Evolutionary conservation across 2,329 filamentous ascomycete species (phyloP).

Genomic region (Colletotrichum simmondsii): DNA sequence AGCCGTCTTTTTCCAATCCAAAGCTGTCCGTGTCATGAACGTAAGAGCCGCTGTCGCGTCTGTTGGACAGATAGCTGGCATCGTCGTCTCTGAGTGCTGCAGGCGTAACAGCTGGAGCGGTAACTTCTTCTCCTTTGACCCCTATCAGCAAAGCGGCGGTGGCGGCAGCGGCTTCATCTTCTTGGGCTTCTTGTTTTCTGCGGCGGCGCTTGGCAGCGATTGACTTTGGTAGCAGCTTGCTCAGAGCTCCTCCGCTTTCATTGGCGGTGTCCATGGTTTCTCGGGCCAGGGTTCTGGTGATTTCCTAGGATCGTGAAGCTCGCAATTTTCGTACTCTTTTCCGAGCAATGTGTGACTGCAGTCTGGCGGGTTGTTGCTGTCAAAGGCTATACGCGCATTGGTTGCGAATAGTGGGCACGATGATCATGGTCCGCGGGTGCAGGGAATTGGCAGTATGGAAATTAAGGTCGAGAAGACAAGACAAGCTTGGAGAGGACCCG

Average conservation of each 20-base stretch:
- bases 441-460: conserved; percentile 9
- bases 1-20: conserved; percentile 10
- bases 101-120: conserved; percentile 20
- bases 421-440: conserved; percentile 13
- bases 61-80: conserved; percentile 47
- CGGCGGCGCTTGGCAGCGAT: conserved; percentile 60
- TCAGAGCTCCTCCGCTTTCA: conserved; percentile 42
- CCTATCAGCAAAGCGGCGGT: conserved; percentile 36
- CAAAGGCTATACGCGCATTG: conserved; percentile 24
- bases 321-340: conserved; percentile 21
- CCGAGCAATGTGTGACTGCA: not conserved
- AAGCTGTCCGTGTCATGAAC: conserved; percentile 42
- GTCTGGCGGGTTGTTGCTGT: conserved; percentile 19
- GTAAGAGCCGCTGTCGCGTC: conserved; percentile 48
- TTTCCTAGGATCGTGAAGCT: not conserved
- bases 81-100: conserved; percentile 40
- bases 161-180: conserved; percentile 41
- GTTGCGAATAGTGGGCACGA: conserved; percentile 23
- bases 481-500: not conserved
- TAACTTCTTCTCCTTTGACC: conserved; percentile 30
- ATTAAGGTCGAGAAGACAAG: conserved; percentile 18
- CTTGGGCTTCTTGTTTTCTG: conserved; percentile 56
- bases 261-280: conserved; percentile 14
- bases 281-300: not conserved
- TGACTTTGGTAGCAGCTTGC: conserved; percentile 64